These are phyloP conservation scores for Vanilla planifolia DNA, from an alignment of 106 monocot genomes.

Conservation along the genomic window DNA sequence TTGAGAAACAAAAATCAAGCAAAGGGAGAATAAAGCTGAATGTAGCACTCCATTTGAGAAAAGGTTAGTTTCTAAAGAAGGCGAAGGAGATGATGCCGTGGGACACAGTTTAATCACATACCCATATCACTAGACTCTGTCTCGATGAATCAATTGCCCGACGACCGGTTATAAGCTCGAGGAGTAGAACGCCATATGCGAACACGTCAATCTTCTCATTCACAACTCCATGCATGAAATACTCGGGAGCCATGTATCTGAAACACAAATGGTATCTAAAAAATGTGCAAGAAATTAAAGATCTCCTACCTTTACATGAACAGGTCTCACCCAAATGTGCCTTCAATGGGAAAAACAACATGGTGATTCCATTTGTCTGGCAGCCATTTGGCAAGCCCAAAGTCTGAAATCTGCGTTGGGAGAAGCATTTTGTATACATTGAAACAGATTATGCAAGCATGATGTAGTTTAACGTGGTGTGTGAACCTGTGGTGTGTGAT, in stretches of 20 bases:
- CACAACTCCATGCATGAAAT: constrained; percentile 26
- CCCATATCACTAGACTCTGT: constrained; percentile 30
- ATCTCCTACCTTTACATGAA: neutral
- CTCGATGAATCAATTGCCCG: constrained; percentile 14
- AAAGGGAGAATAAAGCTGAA: too few species aligned
- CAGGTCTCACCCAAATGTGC: constrained; percentile 74
- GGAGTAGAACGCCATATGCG: constrained; percentile 20
- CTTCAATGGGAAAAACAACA: constrained; percentile 91
- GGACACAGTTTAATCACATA: neutral
- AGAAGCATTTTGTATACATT: neutral
- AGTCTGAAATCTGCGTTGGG: constrained; percentile 78
- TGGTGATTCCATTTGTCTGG: constrained; percentile 85
- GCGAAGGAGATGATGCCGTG: neutral
- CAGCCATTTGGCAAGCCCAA: constrained; percentile 98
- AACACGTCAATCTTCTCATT: constrained; percentile 35
- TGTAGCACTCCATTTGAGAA: neutral
- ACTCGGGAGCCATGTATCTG: constrained; percentile 28
- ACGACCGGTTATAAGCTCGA: constrained; percentile 22
- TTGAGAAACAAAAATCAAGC: too few species aligned
- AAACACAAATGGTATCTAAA: neutral
- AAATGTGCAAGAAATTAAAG: too few species aligned
- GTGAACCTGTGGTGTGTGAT: constrained; percentile 81
- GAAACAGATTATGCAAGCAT: neutral
- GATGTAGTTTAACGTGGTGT: too few species aligned
- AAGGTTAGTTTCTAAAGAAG: neutral